phyloP scores from a whole-genome alignment of 495 filamentous ascomycete genomes.

The Aspergillus heteromorphus region DNA sequence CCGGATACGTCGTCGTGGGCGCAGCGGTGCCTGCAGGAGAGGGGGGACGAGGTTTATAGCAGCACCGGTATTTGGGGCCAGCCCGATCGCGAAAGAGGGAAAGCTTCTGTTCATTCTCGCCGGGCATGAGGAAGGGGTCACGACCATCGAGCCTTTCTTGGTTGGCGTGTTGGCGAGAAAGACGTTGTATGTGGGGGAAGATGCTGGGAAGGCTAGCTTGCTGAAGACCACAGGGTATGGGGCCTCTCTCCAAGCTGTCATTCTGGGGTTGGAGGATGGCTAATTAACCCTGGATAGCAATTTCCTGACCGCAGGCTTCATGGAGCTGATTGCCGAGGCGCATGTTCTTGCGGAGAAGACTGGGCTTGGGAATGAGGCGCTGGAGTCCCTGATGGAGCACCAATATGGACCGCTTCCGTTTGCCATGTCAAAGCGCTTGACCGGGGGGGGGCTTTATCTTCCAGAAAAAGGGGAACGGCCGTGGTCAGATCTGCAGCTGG shows the following conservation, averaged over 20 bases:
- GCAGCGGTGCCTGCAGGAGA: constrained; percentile 10
- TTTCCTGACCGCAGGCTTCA: constrained; percentile 13
- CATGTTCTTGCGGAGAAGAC: constrained; percentile 37
- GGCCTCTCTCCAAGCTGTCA: too few relatives aligned
- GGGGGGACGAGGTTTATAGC: constrained; percentile 24
- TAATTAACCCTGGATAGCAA: constrained; percentile 8
- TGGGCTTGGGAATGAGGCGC: constrained; percentile 21
- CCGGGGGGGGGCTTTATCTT: not conserved
- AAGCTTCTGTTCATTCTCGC: constrained; percentile 31
- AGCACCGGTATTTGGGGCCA: constrained; percentile 36
- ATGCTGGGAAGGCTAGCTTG: constrained; percentile 17
- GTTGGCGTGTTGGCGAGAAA: constrained; percentile 29
- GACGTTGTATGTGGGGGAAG: constrained; percentile 26
- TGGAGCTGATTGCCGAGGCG: constrained; percentile 31
- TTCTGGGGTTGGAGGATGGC: not conserved
- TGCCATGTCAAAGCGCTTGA: not conserved
- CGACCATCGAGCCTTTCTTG: constrained; percentile 26
- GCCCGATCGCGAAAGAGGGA: constrained; percentile 30
- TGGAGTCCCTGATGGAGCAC: constrained; percentile 28
- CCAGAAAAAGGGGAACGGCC: not conserved
- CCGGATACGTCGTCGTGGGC: constrained; percentile 27
- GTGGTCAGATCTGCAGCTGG: not conserved
- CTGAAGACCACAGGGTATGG: constrained; percentile 17
- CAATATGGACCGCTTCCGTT: constrained; percentile 21
- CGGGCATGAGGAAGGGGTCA: constrained; percentile 23